Evolutionary conservation across 2,329 filamentous ascomycete genomes (phyloP).

Genomic region (Lasiodiplodia sp.): DNA sequence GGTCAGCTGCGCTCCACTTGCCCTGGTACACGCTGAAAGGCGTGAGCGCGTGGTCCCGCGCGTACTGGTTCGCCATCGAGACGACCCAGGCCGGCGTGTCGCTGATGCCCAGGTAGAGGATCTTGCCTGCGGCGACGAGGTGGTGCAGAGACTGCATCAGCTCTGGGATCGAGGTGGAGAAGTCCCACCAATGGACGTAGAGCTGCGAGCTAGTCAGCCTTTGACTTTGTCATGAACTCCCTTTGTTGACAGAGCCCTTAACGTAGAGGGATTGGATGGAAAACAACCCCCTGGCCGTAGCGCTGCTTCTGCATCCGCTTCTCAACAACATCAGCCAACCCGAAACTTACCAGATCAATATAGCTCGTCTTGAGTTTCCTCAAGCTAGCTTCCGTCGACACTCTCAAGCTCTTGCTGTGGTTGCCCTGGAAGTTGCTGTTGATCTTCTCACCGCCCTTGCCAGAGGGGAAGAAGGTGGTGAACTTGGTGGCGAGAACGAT

Average conservation of each 20-base stretch:
- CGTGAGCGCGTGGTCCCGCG: slow-evolving; percentile 49
- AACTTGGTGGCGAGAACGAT: slow-evolving; percentile 54
- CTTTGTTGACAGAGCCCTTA: too few relatives aligned
- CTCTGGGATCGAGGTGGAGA: slow-evolving; percentile 51
- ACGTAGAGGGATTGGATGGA: too few relatives aligned
- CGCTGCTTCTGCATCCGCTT: too few relatives aligned
- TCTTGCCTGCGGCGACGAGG: slow-evolving; percentile 50
- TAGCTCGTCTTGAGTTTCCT: slow-evolving; percentile 71
- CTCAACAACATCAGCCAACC: too few relatives aligned
- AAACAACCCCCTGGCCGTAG: too few relatives aligned
- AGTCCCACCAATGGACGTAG: slow-evolving; percentile 53
- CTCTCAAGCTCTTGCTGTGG: slow-evolving; percentile 46
- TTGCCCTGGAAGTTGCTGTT: slow-evolving; percentile 53
- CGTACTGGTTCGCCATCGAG: slow-evolving; percentile 42
- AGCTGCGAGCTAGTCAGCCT: slow-evolving; percentile 26
- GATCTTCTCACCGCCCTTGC: slow-evolving; percentile 15
- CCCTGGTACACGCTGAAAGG: slow-evolving; percentile 52
- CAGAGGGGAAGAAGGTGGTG: slow-evolving; percentile 41
- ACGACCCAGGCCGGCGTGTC: slow-evolving; percentile 54
- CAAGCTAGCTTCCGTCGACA: slow-evolving; percentile 49
- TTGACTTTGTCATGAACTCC: too few relatives aligned
- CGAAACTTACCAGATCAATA: slow-evolving; percentile 58
- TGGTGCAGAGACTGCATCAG: slow-evolving; percentile 54
- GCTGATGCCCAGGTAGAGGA: slow-evolving; percentile 54
- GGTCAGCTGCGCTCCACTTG: slow-evolving; percentile 51